Conservation (phyloP, 2,329 filamentous ascomycete genomes). For the Aspergillus pseudotamarii region DNA sequence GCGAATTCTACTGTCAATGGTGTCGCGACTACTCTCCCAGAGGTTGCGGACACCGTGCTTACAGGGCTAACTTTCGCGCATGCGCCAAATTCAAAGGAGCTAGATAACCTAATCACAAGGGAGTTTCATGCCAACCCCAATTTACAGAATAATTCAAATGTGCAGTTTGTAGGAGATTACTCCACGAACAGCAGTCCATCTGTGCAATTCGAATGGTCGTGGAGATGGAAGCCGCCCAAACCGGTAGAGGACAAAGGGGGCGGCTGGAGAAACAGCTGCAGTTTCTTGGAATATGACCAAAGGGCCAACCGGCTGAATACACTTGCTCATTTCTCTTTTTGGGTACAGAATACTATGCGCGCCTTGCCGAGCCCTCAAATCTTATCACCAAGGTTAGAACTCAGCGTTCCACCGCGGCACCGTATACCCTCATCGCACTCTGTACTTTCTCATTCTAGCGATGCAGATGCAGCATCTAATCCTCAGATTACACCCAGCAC, state of each 20-base stretch:
- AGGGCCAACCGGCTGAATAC: constrained; percentile 86
- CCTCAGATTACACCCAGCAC: constrained; percentile 28
- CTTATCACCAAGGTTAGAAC: constrained; percentile 71
- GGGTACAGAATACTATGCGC: constrained; percentile 64
- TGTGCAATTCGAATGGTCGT: constrained; percentile 90
- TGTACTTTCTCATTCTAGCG: constrained; percentile 78
- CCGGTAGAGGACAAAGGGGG: constrained; percentile 76
- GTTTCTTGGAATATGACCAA: constrained; percentile 96
- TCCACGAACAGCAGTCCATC: constrained; percentile 79
- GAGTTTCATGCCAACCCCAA: constrained; percentile 98
- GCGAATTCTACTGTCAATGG: constrained; percentile 55
- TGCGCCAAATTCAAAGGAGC: constrained; percentile 79
- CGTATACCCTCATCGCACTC: constrained; percentile 86
- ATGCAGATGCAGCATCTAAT: constrained; percentile 59
- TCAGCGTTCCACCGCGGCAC: constrained; percentile 73
- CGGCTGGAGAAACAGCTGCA: constrained; percentile 95
- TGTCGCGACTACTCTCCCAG: constrained; percentile 54
- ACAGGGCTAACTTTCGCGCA: constrained; percentile 91
- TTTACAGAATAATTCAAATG: constrained; percentile 94
- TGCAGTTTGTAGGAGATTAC: constrained; percentile 92
- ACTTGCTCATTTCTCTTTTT: constrained; percentile 91
- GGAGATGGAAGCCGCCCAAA: constrained; percentile 96
- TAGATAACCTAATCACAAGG: constrained; percentile 90
- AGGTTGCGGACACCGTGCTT: constrained; percentile 71
- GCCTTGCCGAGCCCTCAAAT: constrained; percentile 58